Conservation (phyloP, 2,329 filamentous ascomycete species). For the Fusarium mundagurra region DNA sequence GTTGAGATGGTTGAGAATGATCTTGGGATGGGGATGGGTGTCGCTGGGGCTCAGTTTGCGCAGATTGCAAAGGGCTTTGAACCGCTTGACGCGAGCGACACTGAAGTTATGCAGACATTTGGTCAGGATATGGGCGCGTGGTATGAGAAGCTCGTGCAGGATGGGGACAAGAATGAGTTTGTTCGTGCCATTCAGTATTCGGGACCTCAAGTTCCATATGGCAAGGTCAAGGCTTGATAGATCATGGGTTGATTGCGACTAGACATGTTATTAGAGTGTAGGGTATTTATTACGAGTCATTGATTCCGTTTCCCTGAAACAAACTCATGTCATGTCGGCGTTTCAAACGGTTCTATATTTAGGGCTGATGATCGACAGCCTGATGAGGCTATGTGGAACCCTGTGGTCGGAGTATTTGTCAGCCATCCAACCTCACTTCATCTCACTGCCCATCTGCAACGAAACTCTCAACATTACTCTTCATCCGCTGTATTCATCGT, state of each 20-base stretch:
- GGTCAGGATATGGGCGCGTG: conserved; percentile 37
- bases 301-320: not conserved
- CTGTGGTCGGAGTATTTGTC: conserved; percentile 26
- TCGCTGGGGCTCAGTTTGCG: conserved; percentile 29
- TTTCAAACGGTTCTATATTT: not conserved
- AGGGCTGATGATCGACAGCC: conserved; percentile 4
- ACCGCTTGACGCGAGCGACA: conserved; percentile 43
- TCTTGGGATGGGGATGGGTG: not conserved
- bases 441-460: not conserved
- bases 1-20: conserved; percentile 23
- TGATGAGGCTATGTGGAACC: not conserved
- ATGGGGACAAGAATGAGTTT: conserved; percentile 44
- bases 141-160: conserved; percentile 35
- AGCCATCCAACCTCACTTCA: conserved; percentile 8
- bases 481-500: accelerated
- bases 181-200: conserved; percentile 36
- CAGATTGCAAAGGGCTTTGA: conserved; percentile 37
- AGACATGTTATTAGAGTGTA: not conserved
- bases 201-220: conserved; percentile 30
- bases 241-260: not conserved
- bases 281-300: not conserved
- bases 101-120: conserved; percentile 29
- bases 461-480: not conserved
- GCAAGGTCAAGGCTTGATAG: conserved; percentile 4
- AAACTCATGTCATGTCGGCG: not conserved